These are phyloP conservation scores for Umbelopsis sp. DNA, from an alignment of 371 early-diverging fungal genomes.

Conservation along the genomic window DNA sequence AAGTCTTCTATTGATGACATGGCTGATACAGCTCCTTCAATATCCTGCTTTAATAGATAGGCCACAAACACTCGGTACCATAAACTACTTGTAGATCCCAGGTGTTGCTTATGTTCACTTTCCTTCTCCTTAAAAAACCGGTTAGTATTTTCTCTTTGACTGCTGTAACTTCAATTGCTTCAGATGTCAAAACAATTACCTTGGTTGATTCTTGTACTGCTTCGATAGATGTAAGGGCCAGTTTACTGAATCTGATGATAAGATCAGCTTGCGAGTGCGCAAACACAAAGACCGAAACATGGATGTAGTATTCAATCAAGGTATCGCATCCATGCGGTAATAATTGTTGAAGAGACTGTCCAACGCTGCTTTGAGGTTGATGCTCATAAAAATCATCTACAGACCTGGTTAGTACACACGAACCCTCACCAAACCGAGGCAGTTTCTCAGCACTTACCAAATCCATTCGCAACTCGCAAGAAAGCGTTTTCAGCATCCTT, in stretches of 20 bases:
- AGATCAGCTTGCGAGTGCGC: background rate
- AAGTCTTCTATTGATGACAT: constrained; percentile 1
- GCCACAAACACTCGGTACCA: constrained; percentile 10
- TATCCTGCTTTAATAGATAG: background rate
- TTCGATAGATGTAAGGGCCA: background rate
- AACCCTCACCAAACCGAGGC: background rate
- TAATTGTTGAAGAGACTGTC: background rate
- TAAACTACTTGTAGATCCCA: background rate
- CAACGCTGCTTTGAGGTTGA: constrained; percentile 3
- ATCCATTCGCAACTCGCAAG: constrained; percentile 3
- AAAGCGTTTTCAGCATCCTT: constrained; percentile 10
- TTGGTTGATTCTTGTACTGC: constrained; percentile 4
- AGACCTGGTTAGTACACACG: background rate
- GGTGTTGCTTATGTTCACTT: background rate
- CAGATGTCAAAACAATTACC: background rate
- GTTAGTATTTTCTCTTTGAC: background rate
- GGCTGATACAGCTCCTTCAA: constrained; percentile 2
- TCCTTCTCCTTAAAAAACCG: background rate
- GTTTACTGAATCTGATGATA: constrained; percentile 7
- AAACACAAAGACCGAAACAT: background rate
- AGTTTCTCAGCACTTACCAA: background rate
- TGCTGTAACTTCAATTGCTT: background rate
- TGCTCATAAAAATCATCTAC: constrained; percentile 14
- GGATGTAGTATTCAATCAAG: constrained; percentile 7
- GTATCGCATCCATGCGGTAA: background rate